Conservation (phyloP, 176 grass and related monocot genomes). For the Saccharum spontaneum region DNA sequence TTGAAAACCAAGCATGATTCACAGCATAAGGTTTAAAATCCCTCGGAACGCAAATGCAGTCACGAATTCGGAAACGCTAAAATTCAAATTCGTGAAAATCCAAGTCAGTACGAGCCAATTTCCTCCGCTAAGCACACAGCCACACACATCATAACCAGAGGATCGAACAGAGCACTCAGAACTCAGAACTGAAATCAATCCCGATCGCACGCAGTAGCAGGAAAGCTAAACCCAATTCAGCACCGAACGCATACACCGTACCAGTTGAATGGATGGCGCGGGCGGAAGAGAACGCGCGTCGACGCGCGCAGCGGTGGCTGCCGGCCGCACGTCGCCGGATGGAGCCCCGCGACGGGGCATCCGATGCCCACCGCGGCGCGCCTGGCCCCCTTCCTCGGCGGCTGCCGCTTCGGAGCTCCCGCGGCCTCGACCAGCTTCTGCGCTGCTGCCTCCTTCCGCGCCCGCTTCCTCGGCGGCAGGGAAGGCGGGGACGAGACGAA, state of each 20-base stretch:
- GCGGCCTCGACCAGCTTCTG: neutral
- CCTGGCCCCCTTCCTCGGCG: slow-evolving; percentile 25
- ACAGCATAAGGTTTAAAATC: neutral
- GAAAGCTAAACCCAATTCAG: neutral
- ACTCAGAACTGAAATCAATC: neutral
- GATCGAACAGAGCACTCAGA: neutral
- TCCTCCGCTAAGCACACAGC: neutral
- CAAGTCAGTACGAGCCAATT: slow-evolving; percentile 3
- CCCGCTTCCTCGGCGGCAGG: slow-evolving; percentile 33
- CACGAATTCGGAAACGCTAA: neutral
- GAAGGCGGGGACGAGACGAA: slow-evolving; percentile 41
- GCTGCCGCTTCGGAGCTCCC: neutral
- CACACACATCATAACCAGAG: neutral
- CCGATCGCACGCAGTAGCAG: neutral
- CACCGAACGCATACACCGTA: slow-evolving; percentile 1
- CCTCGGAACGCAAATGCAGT: neutral
- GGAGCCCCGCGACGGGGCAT: slow-evolving; percentile 34
- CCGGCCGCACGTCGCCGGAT: slow-evolving; percentile 24
- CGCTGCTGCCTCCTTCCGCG: slow-evolving; percentile 16
- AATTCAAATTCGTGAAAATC: neutral
- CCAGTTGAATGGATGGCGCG: slow-evolving; percentile 66
- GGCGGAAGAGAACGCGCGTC: slow-evolving; percentile 41
- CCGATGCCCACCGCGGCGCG: slow-evolving; percentile 14
- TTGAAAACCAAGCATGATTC: slow-evolving; percentile 4
- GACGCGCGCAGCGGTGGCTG: slow-evolving; percentile 34